Conservation (phyloP, 73 alveolate species). For the Urostyla sp. region DNA sequence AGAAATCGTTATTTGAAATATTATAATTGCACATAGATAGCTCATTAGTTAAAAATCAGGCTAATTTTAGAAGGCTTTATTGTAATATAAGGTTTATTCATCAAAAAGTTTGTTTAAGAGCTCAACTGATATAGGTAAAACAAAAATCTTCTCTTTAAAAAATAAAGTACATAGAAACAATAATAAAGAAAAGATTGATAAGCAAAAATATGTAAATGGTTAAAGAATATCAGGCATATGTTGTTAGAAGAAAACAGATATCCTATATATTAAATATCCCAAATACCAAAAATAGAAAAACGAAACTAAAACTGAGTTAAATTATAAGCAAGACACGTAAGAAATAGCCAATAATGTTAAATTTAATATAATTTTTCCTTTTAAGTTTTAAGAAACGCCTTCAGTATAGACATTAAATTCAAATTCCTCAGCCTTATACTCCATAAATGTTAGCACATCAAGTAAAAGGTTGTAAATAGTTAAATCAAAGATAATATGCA, state of each 20-base stretch:
- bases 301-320: conserved; percentile 17
- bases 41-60: too few relatives aligned
- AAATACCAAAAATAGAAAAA: conserved; percentile 51
- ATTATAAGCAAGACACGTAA: conserved; percentile 29
- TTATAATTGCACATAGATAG: too few relatives aligned
- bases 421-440: conserved; percentile 27
- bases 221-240: not conserved
- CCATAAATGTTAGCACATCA: conserved; percentile 36
- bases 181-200: not conserved
- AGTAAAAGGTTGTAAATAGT: conserved; percentile 52
- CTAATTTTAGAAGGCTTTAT: too few relatives aligned
- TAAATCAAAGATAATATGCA: conserved; percentile 54
- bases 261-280: conserved; percentile 18
- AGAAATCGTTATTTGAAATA: too few relatives aligned
- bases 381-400: conserved; percentile 34
- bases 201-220: not conserved
- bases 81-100: too few relatives aligned
- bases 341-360: conserved; percentile 30
- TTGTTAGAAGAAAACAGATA: conserved; percentile 4
- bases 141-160: not conserved
- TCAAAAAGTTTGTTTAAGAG: too few relatives aligned
- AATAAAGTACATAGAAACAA: not conserved
- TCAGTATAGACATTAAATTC: conserved; percentile 44
- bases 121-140: too few relatives aligned
- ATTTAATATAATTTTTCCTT: conserved; percentile 48